Conservation (phyloP, 257 asterid species). For the Solanum ossicruentum region DNA sequence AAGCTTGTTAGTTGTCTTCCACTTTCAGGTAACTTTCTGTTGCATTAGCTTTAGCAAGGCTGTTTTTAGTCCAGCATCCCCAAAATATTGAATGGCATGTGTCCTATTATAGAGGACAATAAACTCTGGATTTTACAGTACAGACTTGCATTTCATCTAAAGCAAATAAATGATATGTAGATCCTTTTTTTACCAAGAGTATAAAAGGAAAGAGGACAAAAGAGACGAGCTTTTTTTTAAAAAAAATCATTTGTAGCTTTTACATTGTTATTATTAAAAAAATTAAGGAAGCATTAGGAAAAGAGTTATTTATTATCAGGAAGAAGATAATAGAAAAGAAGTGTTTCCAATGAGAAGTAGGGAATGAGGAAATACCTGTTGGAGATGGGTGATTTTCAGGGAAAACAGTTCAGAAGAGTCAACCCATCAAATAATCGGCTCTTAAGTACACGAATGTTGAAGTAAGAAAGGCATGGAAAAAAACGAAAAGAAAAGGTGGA, state of each 20-base stretch:
- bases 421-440: neutral
- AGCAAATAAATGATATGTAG: neutral
- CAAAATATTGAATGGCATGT: neutral
- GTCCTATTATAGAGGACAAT: neutral
- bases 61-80: neutral
- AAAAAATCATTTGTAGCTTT: neutral
- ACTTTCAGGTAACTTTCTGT: conserved; percentile 63
- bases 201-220: neutral
- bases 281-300: neutral
- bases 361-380: neutral
- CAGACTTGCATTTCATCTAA: neutral
- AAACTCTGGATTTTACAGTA: neutral
- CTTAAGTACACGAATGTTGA: neutral
- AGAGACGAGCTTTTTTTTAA: neutral
- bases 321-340: neutral
- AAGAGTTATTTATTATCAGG: neutral
- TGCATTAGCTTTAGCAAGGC: neutral
- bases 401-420: neutral
- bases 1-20: conserved; percentile 79
- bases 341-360: neutral
- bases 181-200: neutral
- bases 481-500: neutral
- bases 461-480: neutral
- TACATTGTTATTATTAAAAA: neutral
- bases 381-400: neutral